Evolutionary conservation across 2,329 filamentous ascomycete genomes (phyloP).

Genomic region (Shiraia bambusicola): DNA sequence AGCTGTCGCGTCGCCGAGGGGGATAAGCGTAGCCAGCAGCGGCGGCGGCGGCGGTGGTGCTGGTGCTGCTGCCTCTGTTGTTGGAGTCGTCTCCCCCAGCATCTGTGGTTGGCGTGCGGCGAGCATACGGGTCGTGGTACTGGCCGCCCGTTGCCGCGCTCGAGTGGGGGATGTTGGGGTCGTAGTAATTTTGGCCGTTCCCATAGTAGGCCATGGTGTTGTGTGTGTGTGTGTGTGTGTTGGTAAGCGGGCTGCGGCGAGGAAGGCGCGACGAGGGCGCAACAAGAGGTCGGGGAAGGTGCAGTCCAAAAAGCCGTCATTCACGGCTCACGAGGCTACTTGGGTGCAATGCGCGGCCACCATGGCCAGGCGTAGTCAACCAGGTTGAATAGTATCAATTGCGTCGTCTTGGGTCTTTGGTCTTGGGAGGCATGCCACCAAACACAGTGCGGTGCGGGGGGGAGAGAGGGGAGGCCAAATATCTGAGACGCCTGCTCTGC

Average conservation of each 20-base stretch:
- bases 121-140: conserved; percentile 44
- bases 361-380: conserved; percentile 28
- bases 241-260: conserved; percentile 8
- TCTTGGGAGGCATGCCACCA: too few species aligned
- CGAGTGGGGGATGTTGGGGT: conserved; percentile 45
- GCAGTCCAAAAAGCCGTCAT: conserved; percentile 33
- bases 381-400: background rate
- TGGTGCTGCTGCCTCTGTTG: too few species aligned
- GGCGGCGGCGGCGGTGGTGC: too few species aligned
- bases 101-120: conserved; percentile 71
- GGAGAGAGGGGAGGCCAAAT: too few species aligned
- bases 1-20: conserved; percentile 41
- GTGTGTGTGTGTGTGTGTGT: too few species aligned
- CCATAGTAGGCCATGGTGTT: conserved; percentile 58
- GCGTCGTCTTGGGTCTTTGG: background rate
- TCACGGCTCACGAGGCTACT: conserved; percentile 44
- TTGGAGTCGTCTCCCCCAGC: conserved; percentile 68
- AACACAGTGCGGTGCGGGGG: conserved; percentile 2
- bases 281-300: too few species aligned
- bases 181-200: conserved; percentile 56
- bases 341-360: conserved; percentile 25
- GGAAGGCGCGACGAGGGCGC: conserved; percentile 15
- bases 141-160: conserved; percentile 37
- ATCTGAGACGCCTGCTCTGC: background rate
- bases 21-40: conserved; percentile 41